Evolutionary conservation across 257 asterid species (phyloP).

Genomic region (Solanum lycopersicoides): DNA sequence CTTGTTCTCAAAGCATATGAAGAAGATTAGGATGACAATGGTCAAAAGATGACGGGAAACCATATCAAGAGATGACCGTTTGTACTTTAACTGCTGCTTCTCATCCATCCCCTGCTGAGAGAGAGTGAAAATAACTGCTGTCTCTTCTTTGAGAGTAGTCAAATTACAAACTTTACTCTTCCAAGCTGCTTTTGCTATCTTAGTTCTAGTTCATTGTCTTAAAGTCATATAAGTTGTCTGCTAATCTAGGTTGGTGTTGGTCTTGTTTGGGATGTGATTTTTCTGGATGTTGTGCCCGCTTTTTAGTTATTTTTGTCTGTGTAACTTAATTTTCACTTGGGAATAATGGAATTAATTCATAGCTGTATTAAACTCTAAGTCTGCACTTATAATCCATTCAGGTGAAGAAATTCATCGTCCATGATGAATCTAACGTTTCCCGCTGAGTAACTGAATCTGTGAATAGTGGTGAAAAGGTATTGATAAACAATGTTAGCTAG

Average conservation of each 20-base stretch:
- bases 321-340: neutral
- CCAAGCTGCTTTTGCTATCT: neutral
- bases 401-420: neutral
- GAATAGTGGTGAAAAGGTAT: neutral
- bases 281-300: neutral
- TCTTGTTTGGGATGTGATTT: neutral
- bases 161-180: neutral
- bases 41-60: neutral
- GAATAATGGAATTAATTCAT: neutral
- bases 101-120: neutral
- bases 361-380: neutral
- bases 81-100: neutral
- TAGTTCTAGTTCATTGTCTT: neutral
- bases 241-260: neutral
- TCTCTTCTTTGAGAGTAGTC: neutral
- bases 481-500: neutral
- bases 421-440: neutral
- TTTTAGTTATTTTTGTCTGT: neutral
- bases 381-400: neutral
- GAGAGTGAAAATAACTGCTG: neutral
- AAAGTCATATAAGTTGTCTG: neutral
- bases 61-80: neutral
- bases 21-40: neutral
- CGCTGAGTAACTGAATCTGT: neutral
- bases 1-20: neutral